phyloP scores from a whole-genome alignment of 2,329 filamentous ascomycete genomes.

The Clarireedia monteithiana region DNA sequence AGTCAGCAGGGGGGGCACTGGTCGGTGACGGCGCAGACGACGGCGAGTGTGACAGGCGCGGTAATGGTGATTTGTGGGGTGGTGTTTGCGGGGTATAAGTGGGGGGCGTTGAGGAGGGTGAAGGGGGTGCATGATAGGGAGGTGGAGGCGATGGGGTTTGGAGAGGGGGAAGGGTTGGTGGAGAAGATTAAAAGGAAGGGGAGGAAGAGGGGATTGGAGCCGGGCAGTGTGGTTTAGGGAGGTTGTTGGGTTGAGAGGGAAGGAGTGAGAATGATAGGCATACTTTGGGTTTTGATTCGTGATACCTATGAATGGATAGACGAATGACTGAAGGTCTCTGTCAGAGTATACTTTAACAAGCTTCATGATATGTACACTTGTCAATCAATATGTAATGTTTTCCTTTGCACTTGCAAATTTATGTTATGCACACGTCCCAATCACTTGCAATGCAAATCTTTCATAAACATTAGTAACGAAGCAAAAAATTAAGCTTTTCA shows the following conservation, averaged over 20 bases:
- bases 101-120: constrained; percentile 15
- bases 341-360: neutral
- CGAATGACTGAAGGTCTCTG: neutral
- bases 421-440: too few species aligned
- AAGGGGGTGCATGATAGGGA: neutral
- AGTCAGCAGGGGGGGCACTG: constrained; percentile 18
- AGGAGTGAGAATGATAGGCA: neutral
- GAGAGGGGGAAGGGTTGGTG: constrained; percentile 14
- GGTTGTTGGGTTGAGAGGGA: neutral
- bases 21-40: constrained; percentile 23
- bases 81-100: constrained; percentile 25
- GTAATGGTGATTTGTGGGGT: constrained; percentile 17
- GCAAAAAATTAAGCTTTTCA: too few species aligned
- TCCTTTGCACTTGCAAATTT: too few species aligned
- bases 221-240: constrained; percentile 19
- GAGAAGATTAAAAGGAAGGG: constrained; percentile 19
- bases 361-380: too few species aligned
- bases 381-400: too few species aligned
- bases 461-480: too few species aligned
- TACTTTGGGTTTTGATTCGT: neutral
- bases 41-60: constrained; percentile 19
- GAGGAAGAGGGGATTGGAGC: constrained; percentile 16
- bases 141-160: neutral
- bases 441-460: too few species aligned
- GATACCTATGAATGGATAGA: neutral